phyloP scores from a whole-genome alignment of 2,329 filamentous ascomycete genomes.

The Endocalyx cinctus region DNA sequence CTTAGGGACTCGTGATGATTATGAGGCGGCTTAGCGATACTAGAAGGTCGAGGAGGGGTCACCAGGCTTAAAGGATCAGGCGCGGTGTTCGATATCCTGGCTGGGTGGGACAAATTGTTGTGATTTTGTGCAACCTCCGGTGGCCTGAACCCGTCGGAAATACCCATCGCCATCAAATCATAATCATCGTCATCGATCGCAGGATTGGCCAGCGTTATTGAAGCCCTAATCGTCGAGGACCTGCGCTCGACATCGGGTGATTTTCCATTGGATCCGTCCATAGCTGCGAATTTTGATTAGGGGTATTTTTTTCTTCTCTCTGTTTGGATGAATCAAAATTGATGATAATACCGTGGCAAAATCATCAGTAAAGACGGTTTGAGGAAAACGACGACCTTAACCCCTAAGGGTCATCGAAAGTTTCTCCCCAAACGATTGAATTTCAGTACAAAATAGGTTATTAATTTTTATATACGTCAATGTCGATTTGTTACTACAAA shows the following conservation, averaged over 20 bases:
- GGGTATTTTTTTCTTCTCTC: slow-evolving; percentile 10
- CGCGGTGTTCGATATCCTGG: slow-evolving; percentile 15
- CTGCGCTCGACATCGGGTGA: slow-evolving; percentile 36
- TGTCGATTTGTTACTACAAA: too few relatives aligned
- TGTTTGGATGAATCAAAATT: too few relatives aligned
- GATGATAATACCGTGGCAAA: too few relatives aligned
- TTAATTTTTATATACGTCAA: too few relatives aligned
- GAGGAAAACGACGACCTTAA: slow-evolving; percentile 16
- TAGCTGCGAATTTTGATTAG: slow-evolving; percentile 23
- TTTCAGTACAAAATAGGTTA: slow-evolving; percentile 5
- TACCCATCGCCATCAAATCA: slow-evolving; percentile 43
- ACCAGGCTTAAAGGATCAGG: slow-evolving; percentile 10
- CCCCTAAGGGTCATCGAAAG: slow-evolving; percentile 23
- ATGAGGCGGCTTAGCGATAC: slow-evolving; percentile 52
- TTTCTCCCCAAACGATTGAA: slow-evolving; percentile 3
- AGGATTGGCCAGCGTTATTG: slow-evolving; percentile 31
- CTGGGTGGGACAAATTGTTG: slow-evolving; percentile 11
- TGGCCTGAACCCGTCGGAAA: slow-evolving; percentile 36
- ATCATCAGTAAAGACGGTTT: too few relatives aligned
- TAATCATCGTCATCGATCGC: slow-evolving; percentile 42
- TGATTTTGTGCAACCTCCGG: slow-evolving; percentile 18
- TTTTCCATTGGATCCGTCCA: slow-evolving; percentile 38
- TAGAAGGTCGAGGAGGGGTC: slow-evolving; percentile 41
- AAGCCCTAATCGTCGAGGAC: slow-evolving; percentile 38
- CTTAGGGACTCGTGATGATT: slow-evolving; percentile 45